phyloP scores from a whole-genome alignment of 2,329 filamentous ascomycete genomes.

The Xylariaceae sp. region DNA sequence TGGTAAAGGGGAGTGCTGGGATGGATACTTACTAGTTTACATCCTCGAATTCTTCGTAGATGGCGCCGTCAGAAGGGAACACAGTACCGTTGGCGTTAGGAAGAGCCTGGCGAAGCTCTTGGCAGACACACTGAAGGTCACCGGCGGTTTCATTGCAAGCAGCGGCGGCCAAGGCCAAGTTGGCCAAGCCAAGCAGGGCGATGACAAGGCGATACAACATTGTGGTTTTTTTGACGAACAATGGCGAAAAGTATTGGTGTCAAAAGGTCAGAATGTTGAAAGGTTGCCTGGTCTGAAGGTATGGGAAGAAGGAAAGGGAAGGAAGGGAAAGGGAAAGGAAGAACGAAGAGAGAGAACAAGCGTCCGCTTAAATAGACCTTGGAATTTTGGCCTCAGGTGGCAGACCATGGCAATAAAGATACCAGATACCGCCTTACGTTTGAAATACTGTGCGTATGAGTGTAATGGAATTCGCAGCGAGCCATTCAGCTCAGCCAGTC shows the following conservation, averaged over 20 bases:
- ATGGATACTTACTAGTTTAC: slow-evolving; percentile 19
- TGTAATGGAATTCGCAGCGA: no score
- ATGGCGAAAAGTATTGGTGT: no score
- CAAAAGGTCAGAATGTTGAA: not conserved
- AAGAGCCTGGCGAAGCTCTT: slow-evolving; percentile 10
- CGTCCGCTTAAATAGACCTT: no score
- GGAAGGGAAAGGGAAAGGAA: no score
- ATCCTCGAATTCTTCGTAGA: slow-evolving; percentile 17
- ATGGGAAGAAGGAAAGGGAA: no score
- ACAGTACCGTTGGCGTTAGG: slow-evolving; percentile 13
- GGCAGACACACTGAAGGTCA: slow-evolving; percentile 16
- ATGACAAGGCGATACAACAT: not conserved
- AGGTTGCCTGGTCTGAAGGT: not conserved
- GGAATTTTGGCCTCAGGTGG: no score
- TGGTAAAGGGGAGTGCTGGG: not conserved
- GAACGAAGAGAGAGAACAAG: no score
- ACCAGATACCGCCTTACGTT: no score
- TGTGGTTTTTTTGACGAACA: not conserved
- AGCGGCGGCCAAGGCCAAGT: not conserved
- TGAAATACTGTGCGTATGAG: no score
- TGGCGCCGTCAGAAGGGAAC: slow-evolving; percentile 13
- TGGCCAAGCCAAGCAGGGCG: not conserved
- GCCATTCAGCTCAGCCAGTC: no score
- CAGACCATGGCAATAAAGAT: no score
- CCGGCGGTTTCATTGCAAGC: not conserved